Conservation (phyloP, 2,329 filamentous ascomycete genomes). For the Cytospora piceae region DNA sequence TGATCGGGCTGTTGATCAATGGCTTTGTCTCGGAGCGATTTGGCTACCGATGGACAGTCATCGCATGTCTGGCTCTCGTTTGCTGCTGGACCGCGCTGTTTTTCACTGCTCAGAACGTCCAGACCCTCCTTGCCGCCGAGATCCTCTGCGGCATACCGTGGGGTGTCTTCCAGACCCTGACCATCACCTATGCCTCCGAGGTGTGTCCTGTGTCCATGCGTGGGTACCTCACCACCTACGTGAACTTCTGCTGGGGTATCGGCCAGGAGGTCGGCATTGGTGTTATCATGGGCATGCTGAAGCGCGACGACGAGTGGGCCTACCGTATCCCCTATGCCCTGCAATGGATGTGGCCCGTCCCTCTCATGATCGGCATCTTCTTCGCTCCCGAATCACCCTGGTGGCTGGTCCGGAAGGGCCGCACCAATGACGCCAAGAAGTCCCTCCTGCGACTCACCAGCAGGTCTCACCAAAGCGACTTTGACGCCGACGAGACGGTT, state of each 20-base stretch:
- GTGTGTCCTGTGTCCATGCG: slow-evolving; percentile 74
- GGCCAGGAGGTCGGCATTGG: slow-evolving; percentile 74
- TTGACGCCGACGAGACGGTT: slow-evolving; percentile 81
- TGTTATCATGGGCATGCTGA: slow-evolving; percentile 71
- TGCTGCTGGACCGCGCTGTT: slow-evolving; percentile 64
- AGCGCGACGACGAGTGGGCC: slow-evolving; percentile 65
- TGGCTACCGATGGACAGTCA: slow-evolving; percentile 68
- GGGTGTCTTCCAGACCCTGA: slow-evolving; percentile 62
- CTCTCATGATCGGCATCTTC: slow-evolving; percentile 66
- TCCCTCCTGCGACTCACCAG: slow-evolving; percentile 69
- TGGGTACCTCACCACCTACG: slow-evolving; percentile 73
- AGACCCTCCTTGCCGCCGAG: slow-evolving; percentile 62
- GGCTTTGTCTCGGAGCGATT: slow-evolving; percentile 69
- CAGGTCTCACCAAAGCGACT: slow-evolving; percentile 65
- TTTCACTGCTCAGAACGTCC: slow-evolving; percentile 65
- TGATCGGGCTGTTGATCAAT: slow-evolving; percentile 69
- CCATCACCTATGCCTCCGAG: slow-evolving; percentile 70
- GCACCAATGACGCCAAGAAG: slow-evolving; percentile 66
- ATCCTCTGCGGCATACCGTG: slow-evolving; percentile 67
- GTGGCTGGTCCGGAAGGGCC: slow-evolving; percentile 74
- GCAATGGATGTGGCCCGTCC: slow-evolving; percentile 79
- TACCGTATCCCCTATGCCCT: slow-evolving; percentile 72
- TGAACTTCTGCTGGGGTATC: slow-evolving; percentile 79
- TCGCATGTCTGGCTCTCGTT: slow-evolving; percentile 58
- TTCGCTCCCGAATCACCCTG: slow-evolving; percentile 73